Percentiles rank a stretch among this genome's conserved stretches.
phyloP scores from a whole-genome alignment of 306 rosid genomes.

The Albizia julibrissin region DNA sequence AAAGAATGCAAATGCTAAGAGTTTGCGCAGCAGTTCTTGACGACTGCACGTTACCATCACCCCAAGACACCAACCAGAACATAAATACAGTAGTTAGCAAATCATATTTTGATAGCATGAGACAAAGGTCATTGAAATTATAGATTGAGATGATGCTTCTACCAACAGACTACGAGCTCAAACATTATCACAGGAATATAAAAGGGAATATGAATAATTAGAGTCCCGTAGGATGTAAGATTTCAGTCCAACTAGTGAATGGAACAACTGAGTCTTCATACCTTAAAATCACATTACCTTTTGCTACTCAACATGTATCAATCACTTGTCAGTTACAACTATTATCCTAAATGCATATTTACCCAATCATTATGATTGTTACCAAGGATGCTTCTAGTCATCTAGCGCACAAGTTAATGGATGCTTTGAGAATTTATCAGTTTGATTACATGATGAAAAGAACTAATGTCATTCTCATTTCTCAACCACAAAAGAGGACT shows the following conservation, averaged over 20 bases:
- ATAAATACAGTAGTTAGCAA: neutral
- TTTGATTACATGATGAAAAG: neutral
- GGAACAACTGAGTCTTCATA: neutral
- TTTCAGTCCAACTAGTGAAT: neutral
- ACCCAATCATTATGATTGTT: neutral
- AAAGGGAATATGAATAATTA: neutral
- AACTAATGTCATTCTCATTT: constrained; percentile 1
- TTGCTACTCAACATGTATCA: neutral
- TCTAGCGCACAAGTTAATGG: neutral
- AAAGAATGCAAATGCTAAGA: neutral
- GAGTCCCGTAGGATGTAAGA: neutral
- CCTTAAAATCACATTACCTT: neutral
- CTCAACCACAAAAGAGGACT: constrained; percentile 15
- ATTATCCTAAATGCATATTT: neutral
- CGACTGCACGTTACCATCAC: neutral
- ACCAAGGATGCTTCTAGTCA: neutral
- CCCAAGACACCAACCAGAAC: neutral
- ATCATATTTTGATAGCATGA: neutral
- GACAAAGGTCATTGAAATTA: neutral
- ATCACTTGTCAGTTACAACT: neutral
- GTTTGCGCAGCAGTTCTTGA: neutral
- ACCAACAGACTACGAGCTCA: neutral
- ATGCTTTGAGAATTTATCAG: neutral
- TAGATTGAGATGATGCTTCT: neutral
- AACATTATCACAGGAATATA: neutral